Percentiles rank a stretch among this genome's conserved stretches.
Evolutionary conservation across 352 stramenopile species (phyloP).

Genomic region (Phytophthora chlamydospora): DNA sequence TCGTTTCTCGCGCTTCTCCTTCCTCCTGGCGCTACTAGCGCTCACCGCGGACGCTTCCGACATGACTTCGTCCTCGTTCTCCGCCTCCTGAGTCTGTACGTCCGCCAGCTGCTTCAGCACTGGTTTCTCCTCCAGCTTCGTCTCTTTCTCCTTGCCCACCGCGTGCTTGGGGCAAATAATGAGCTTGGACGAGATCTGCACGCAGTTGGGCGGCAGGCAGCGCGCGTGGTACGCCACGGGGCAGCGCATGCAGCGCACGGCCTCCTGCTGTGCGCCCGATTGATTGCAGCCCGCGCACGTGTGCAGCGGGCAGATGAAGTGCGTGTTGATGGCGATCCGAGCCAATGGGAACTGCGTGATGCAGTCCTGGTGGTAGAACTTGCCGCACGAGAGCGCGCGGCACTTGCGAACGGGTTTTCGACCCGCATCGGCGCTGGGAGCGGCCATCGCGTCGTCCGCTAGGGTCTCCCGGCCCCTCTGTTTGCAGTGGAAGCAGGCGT

Average conservation of each 20-base stretch:
- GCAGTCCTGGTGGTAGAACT: slow-evolving; percentile 86
- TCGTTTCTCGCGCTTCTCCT: slow-evolving; percentile 62
- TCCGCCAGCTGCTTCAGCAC: slow-evolving; percentile 10
- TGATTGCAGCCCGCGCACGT: slow-evolving; percentile 81
- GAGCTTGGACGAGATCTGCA: slow-evolving; percentile 67
- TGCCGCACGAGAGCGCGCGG: slow-evolving; percentile 80
- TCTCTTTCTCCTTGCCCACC: slow-evolving; percentile 6
- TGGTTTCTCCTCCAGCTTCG: slow-evolving; percentile 7
- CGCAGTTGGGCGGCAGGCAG: slow-evolving; percentile 66
- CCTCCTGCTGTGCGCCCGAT: slow-evolving; percentile 79
- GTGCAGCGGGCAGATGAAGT: slow-evolving; percentile 88
- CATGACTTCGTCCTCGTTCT: slow-evolving; percentile 40
- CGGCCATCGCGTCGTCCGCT: slow-evolving; percentile 14
- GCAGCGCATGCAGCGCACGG: slow-evolving; percentile 80
- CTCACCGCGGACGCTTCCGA: slow-evolving; percentile 49
- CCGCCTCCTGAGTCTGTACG: slow-evolving; percentile 21
- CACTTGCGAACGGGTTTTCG: slow-evolving; percentile 69
- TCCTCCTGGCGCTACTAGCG: slow-evolving; percentile 42
- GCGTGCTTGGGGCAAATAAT: slow-evolving; percentile 79
- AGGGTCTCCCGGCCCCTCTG: slow-evolving; percentile 40
- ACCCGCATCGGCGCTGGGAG: slow-evolving; percentile 2
- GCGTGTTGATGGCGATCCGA: slow-evolving; percentile 71
- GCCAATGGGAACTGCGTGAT: slow-evolving; percentile 82
- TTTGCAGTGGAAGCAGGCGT: slow-evolving; percentile 89
- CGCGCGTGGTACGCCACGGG: slow-evolving; percentile 82